These are phyloP conservation scores for Coprinellus aureogranulatus DNA, from an alignment of 768 basidiomycete species.

Conservation along the genomic window DNA sequence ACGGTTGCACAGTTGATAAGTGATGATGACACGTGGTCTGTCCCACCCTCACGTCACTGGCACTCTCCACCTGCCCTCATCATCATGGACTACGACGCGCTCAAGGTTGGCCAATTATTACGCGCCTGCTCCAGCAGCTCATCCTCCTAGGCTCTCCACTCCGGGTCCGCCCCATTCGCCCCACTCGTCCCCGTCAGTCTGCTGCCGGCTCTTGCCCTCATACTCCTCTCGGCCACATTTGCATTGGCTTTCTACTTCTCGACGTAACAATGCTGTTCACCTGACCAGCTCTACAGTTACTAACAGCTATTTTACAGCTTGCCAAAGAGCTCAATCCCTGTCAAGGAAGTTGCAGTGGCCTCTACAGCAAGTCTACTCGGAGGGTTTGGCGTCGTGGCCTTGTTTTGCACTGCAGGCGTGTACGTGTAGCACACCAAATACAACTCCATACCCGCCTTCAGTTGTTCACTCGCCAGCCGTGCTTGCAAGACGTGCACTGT, in stretches of 20 bases:
- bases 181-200: constrained; percentile 66
- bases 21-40: constrained; percentile 69
- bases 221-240: constrained; percentile 74
- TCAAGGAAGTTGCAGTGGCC: constrained; percentile 70
- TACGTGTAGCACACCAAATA: constrained; percentile 52
- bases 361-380: constrained; percentile 73
- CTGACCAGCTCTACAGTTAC: constrained; percentile 4
- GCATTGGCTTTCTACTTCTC: constrained; percentile 89
- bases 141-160: constrained; percentile 53
- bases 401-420: constrained; percentile 84
- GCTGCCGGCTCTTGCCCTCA: constrained; percentile 72
- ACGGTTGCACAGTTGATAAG: constrained; percentile 37
- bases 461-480: constrained; percentile 84
- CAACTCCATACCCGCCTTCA: constrained; percentile 26
- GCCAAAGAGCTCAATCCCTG: constrained; percentile 61
- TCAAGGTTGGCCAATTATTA: constrained; percentile 41
- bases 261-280: constrained; percentile 50
- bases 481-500: constrained; percentile 73
- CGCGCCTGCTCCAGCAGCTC: constrained; percentile 2
- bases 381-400: constrained; percentile 85
- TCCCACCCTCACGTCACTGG: constrained; percentile 27
- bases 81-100: constrained; percentile 57
- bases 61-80: constrained; percentile 20
- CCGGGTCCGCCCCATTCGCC: constrained; percentile 63
- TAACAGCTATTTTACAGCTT: constrained; percentile 51